Evolutionary conservation across 2,329 filamentous ascomycete genomes (phyloP), one percentile per base, ranked within the genome.

Genomic region (Xenoacremonium recifei): DNA sequence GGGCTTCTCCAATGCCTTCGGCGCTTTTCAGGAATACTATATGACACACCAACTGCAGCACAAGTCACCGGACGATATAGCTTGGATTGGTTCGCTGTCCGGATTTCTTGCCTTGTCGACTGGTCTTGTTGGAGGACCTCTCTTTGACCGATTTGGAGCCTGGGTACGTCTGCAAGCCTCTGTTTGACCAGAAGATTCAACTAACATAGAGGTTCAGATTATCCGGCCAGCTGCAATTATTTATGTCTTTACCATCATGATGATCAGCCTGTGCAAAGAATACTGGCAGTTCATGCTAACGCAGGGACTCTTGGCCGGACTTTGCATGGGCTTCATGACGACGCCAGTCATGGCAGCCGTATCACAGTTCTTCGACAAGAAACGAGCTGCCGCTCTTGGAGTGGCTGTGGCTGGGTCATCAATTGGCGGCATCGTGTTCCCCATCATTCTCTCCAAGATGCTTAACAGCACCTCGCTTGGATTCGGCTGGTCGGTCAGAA

Each of bases 281-380:
- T 79, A 77, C 47, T 79, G 67, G 61, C 74, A 79, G 5, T 65
- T 77, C 51, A 71, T 79, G 61, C 70, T 79, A 7, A 64, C 65
- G 0, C 75, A 78, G 40, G 73, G 70, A 3, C 50, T 77, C 2
- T 51, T 76, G 2, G 57, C 68, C 29, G 74, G 74, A 1, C 34
- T 62, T 0, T 50, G 58, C 4, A 69, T 66, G 48, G 69, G 68
- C 0, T 56, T 77, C 4, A 51, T 75, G 5, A 60, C 66, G 13
- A 60, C 73, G 0, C 73, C 76, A 0, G 65, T 71, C 0, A 59
- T 77, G 21, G 67, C 70, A 1, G 64, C 69, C 0, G 61, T 75
- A 0, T 65, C 68, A 3, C 71, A 73, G 17, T 73, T 67, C 47
- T 79, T 79, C 47, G 62, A 68, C 25, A 69, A 67, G 43, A 71